Percentiles rank a stretch among this genome's conserved stretches.
phyloP scores from a whole-genome alignment of 192 early-diverging fungal species.

The Podila epigama region DNA sequence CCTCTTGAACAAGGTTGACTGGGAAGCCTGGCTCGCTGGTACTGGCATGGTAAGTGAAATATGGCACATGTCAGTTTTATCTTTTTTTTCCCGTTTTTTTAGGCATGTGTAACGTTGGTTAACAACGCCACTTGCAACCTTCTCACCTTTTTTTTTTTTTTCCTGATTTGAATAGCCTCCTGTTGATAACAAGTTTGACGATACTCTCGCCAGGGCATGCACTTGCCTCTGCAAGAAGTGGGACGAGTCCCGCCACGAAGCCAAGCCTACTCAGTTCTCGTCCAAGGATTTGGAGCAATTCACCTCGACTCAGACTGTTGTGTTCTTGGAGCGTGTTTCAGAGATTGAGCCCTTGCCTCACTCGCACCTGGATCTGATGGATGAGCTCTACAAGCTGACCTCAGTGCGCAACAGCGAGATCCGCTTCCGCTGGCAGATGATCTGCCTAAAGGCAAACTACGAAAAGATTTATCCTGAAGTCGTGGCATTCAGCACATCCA shows the following conservation, averaged over 20 bases:
- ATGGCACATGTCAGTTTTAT: not conserved
- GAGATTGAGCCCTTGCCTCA: conserved; percentile 70
- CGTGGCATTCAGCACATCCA: conserved; percentile 79
- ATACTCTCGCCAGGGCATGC: conserved; percentile 83
- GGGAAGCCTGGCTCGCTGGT: conserved; percentile 88
- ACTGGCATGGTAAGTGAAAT: conserved; percentile 78
- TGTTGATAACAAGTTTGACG: conserved; percentile 84
- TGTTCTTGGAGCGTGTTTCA: conserved; percentile 82
- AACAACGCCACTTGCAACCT: no score
- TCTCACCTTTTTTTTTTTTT: not conserved
- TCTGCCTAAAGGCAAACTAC: conserved; percentile 82
- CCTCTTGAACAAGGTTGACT: conserved; percentile 83
- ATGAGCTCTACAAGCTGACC: conserved; percentile 76
- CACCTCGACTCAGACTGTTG: conserved; percentile 73
- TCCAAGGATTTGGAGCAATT: conserved; percentile 72
- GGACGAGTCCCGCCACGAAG: conserved; percentile 64
- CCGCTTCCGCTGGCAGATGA: conserved; percentile 83
- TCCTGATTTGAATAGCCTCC: conserved; percentile 62
- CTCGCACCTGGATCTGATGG: conserved; percentile 68
- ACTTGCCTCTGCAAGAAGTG: conserved; percentile 81
- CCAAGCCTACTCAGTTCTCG: conserved; percentile 63
- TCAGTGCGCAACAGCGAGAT: conserved; percentile 84
- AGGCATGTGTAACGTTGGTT: no score
- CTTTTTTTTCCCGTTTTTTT: conserved; percentile 1
- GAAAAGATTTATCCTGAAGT: conserved; percentile 80